Base-by-base conservation (phyloP, 2,329 filamentous ascomycete genomes). In the Ceratocystis smalleyi region DNA sequence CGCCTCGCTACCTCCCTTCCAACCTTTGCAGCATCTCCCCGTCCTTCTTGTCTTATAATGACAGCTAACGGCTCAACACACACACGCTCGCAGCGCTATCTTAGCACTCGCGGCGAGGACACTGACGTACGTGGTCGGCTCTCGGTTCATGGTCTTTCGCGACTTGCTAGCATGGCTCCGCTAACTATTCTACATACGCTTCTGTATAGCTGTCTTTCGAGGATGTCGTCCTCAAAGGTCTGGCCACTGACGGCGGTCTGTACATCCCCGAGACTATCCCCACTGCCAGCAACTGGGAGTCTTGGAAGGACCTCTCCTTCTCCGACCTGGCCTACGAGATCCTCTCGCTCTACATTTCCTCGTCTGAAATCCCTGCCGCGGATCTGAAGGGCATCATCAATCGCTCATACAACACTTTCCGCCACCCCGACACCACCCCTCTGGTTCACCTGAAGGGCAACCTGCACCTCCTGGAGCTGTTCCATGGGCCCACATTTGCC, bases 401-500 rank as follows among this genome's bases (percentile, higher is more conserved):
- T 69, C 83, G 85, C 70, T 94, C 88, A 71, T 99, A 99, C 74
- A 83, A 88, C 22, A 95, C 91, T 7, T 99, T 99, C 78, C 87
- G 91, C 69, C 80, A 83, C 43, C 76, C 84, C 51, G 84, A 95
- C 64, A 84, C 89, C 51, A 91, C 89, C 0, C 94, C 94, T 0
- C 76, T 94, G 30, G 81, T 89, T 54, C 83, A 87, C n/a, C 79
- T 96, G 63, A 82, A 92, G 71, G 78, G 83, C 70, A 87, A 92
- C 72, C 78, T 96, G 51, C 85, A 96, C 72, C 79, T 96, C 64
- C 83, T 99, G 43, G 94, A 99, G 75, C 82, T 99, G 54, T 99
- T 97, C 80, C 92, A 97, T 73, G 94, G 94, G 1, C 94, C 91
- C 4, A 97, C 87, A 0, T 96, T 91, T 73, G 88, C 92, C 1